Conservation (phyloP, 176 grass and related monocot genomes). For the Musa beccarii region DNA sequence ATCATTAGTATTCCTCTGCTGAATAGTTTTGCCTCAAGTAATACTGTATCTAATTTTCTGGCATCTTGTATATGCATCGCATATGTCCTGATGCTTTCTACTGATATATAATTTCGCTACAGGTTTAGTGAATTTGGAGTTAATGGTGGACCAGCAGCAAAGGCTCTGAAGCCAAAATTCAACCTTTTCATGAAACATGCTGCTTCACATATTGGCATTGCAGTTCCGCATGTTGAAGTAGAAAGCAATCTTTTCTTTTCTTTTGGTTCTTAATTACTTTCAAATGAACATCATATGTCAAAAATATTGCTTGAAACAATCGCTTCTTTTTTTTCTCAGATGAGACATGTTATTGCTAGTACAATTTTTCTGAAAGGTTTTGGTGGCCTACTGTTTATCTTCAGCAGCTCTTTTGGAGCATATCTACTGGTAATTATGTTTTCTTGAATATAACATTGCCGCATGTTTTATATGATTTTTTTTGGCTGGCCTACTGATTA, state of each 20-base stretch:
- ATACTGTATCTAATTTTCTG: no score
- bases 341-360: conserved; percentile 66
- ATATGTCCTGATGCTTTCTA: neutral
- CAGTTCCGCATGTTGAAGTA: conserved; percentile 67
- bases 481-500: no score
- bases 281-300: neutral
- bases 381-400: conserved; percentile 80
- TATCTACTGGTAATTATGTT: conserved; percentile 59
- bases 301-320: neutral
- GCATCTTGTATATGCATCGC: no score
- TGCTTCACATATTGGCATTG: conserved; percentile 48
- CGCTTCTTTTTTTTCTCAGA: conserved; percentile 22
- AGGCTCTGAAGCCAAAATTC: conserved; percentile 63
- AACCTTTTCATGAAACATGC: conserved; percentile 53
- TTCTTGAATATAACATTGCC: no score
- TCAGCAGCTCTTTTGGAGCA: conserved; percentile 76
- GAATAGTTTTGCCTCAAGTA: no score
- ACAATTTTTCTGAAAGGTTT: conserved; percentile 75
- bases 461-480: no score
- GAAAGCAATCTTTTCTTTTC: neutral
- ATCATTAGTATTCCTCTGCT: no score
- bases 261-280: neutral
- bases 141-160: conserved; percentile 83
- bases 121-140: conserved; percentile 74
- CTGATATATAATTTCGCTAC: neutral